Evolutionary conservation across 352 stramenopile genomes (phyloP), one percentile per base, ranked within the genome.

Genomic region (Phytophthora europaea): DNA sequence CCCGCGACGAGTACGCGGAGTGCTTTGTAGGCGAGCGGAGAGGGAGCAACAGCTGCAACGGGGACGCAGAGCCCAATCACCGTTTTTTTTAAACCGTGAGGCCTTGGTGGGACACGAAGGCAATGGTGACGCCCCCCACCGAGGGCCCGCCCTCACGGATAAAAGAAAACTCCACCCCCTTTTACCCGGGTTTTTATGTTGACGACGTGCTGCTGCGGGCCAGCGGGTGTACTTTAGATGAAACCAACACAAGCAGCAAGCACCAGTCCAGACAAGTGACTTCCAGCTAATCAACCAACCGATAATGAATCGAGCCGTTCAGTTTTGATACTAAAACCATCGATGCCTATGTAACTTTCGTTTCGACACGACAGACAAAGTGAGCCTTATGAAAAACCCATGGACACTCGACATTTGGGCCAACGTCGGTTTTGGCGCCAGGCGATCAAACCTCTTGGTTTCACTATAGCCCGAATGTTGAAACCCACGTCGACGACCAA

Each of bases 1-100:
- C 89, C 4, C 85, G 82, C 10, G 85, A 94, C 50, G 87, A 95
- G 50, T 90, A 92, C 45, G 70, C 73, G 1, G 82, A 87, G 18
- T 68, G 76, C 38, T 83, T 67, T 52, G 76, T 82, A 1, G 73
- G 67, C 12, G 73, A 81, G 28, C 76, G 77, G 33, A 78, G 79
- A 73, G 62, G 48, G 36, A 81, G 69, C 53, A 75, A 78, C 53
- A 75, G 70, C 51, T 52, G 51, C 56, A 70, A 70, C 9, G 60
- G 38, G 36, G 40, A 73, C 13, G 55, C 47, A 47, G 71, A 74
- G 22, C 70, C 71, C 52, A 81, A 76, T 47, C 77, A 70, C 38
- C 80, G 79, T 63, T 90, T 90, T 82, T 85, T 90, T 80, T 90
- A 79, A 80, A 67, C 38, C 61, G 75, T 81, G 67, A 81, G 75